Conservation (phyloP, 805 yeast species). For the Barnettozyma wickerhamii region DNA sequence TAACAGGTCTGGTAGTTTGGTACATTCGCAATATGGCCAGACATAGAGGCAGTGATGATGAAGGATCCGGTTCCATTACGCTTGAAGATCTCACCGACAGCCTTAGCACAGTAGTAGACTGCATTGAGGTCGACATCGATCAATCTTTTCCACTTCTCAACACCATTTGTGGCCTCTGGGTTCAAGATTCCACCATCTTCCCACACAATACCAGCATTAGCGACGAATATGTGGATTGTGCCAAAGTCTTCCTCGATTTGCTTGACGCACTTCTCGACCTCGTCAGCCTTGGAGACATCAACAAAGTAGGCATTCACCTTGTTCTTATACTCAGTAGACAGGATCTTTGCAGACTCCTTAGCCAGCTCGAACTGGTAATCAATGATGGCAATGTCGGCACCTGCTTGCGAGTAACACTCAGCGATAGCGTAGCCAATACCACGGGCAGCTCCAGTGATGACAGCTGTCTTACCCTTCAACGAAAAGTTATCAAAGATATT, state of each 20-base stretch:
- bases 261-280: slow-evolving; percentile 25
- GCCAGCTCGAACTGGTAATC: slow-evolving; percentile 31
- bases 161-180: slow-evolving; percentile 20
- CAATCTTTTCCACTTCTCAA: slow-evolving; percentile 63
- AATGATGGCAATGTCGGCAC: slow-evolving; percentile 67
- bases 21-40: slow-evolving; percentile 80
- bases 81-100: slow-evolving; percentile 68
- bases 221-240: slow-evolving; percentile 76
- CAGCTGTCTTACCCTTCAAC: slow-evolving; percentile 76
- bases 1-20: slow-evolving; percentile 87
- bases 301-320: slow-evolving; percentile 49
- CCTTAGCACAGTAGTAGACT: slow-evolving; percentile 73
- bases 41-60: slow-evolving; percentile 84
- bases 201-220: slow-evolving; percentile 91
- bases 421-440: slow-evolving; percentile 85
- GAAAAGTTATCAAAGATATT: slow-evolving; percentile 67
- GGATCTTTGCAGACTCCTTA: slow-evolving; percentile 54
- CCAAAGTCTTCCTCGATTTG: slow-evolving; percentile 59
- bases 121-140: slow-evolving; percentile 76
- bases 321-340: slow-evolving; percentile 56
- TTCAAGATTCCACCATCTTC: slow-evolving; percentile 53
- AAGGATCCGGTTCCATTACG: slow-evolving; percentile 72
- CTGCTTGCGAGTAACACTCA: slow-evolving; percentile 80
- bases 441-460: slow-evolving; percentile 79
- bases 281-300: slow-evolving; percentile 25